Evolutionary conservation across 441 rosid genomes (phyloP).

Genomic region (Biscutella laevigata): DNA sequence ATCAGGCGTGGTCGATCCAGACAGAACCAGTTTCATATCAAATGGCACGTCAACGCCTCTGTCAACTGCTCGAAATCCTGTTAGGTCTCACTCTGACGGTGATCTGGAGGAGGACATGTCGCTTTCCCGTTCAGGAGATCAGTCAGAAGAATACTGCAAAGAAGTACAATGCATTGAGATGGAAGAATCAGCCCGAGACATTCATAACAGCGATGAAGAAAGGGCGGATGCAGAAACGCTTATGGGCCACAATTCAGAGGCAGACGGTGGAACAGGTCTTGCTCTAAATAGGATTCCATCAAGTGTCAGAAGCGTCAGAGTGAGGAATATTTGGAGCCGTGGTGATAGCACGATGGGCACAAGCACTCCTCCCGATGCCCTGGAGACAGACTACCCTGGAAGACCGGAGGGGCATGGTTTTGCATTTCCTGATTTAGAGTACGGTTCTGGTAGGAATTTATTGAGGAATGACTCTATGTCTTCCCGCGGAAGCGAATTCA

Average conservation of each 20-base stretch:
- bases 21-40: conserved; percentile 35
- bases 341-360: conserved; percentile 38
- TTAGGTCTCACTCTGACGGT: conserved; percentile 32
- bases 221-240: conserved; percentile 22
- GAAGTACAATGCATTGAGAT: conserved; percentile 77
- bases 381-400: conserved; percentile 49
- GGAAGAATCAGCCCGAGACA: conserved; percentile 38
- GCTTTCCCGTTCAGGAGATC: conserved; percentile 28
- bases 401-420: conserved; percentile 51
- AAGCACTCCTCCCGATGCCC: conserved; percentile 58
- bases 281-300: conserved; percentile 40
- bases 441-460: conserved; percentile 25
- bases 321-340: conserved; percentile 46
- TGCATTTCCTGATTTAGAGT: conserved; percentile 34
- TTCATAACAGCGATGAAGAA: conserved; percentile 29
- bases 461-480: conserved; percentile 73
- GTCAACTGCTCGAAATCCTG: conserved; percentile 37
- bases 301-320: conserved; percentile 39
- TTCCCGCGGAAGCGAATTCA: conserved; percentile 58
- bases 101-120: conserved; percentile 35
- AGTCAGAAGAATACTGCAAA: conserved; percentile 59
- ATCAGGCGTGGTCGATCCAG: conserved; percentile 38
- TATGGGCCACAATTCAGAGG: conserved; percentile 27
- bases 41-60: conserved; percentile 40
- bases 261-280: conserved; percentile 31